Conservation (phyloP, 129 eudicot species). For the Cynara cardunculus region DNA sequence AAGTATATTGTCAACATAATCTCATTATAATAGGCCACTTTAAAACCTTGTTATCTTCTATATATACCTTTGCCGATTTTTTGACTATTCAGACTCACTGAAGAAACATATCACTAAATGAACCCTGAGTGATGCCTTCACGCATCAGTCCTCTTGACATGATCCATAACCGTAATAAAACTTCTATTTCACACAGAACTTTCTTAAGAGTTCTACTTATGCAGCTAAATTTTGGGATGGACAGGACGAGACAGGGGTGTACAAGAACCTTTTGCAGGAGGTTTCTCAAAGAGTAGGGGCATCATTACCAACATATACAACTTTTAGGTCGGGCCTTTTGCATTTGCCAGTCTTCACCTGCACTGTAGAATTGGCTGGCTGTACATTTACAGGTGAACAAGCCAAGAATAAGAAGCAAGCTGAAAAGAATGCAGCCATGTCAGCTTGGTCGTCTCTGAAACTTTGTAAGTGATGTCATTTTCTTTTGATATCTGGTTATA, state of each 20-base stretch:
- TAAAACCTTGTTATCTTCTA: background rate
- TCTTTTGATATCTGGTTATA: background rate
- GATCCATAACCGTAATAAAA: background rate
- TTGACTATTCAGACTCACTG: background rate
- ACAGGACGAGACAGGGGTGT: constrained; percentile 98
- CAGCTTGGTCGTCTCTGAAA: constrained; percentile 89
- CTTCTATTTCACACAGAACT: background rate
- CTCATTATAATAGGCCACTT: background rate
- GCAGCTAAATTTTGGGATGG: background rate
- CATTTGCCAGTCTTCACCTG: constrained; percentile 84
- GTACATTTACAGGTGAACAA: constrained; percentile 84
- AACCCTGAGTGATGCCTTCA: background rate
- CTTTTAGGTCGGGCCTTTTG: constrained; percentile 79
- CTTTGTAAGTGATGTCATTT: constrained; percentile 43
- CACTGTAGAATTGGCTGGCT: constrained; percentile 88
- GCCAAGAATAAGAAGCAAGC: constrained; percentile 98
- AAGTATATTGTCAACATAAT: background rate
- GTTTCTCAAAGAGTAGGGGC: constrained; percentile 98
- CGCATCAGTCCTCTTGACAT: background rate
- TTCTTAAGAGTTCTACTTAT: background rate
- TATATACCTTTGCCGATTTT: background rate
- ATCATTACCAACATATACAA: constrained; percentile 71
- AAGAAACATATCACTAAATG: background rate
- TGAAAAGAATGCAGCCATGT: constrained; percentile 98
- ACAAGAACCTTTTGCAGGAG: constrained; percentile 95